Conservation (phyloP, 225 moss, liverwort and hornwort species). For the Antitrichia curtipendula region DNA sequence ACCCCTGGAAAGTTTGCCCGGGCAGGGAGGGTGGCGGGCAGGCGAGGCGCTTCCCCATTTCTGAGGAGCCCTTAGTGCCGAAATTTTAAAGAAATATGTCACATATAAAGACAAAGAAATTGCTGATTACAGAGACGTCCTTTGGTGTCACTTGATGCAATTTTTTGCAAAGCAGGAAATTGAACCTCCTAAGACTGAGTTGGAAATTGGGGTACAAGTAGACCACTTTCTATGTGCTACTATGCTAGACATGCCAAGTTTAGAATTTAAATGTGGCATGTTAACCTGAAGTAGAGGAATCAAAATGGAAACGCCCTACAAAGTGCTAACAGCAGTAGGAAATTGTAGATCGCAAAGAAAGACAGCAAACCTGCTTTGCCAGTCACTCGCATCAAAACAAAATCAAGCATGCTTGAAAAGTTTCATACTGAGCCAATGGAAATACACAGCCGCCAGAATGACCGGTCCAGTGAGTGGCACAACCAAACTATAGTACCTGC, state of each 20-base stretch:
- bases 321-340: not conserved
- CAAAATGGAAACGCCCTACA: not conserved
- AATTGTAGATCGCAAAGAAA: not conserved
- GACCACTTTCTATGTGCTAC: not conserved
- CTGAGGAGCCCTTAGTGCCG: too few species aligned
- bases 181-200: not conserved
- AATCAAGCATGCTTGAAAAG: conserved; percentile 86
- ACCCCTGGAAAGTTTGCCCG: too few species aligned
- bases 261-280: not conserved
- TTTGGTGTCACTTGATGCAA: not conserved
- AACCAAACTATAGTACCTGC: conserved; percentile 72
- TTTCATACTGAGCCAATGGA: conserved; percentile 97
- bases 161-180: not conserved
- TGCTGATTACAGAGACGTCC: not conserved
- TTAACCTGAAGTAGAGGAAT: not conserved
- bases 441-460: conserved; percentile 65
- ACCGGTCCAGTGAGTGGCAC: conserved; percentile 82
- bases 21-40: too few species aligned
- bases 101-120: not conserved
- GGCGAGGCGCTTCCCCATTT: too few species aligned
- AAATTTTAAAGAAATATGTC: not conserved
- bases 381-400: not conserved
- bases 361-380: not conserved
- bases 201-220: not conserved
- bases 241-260: not conserved